Base-by-base conservation (phyloP, 2,329 filamentous ascomycete species). In the Ophiostoma himal-ulmi region DNA sequence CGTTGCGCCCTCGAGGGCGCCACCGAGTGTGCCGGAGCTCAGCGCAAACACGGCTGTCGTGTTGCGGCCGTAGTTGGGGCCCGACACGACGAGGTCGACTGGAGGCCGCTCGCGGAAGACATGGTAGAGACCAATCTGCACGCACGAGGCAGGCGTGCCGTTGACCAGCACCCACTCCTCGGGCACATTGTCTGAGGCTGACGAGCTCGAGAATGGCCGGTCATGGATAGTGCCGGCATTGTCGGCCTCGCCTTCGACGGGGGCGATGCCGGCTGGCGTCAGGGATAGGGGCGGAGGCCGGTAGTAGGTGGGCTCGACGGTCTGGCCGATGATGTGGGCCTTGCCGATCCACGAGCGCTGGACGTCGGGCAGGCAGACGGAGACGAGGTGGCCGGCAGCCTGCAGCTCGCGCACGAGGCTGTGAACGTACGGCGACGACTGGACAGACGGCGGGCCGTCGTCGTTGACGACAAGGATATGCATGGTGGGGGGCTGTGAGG, bases 301-400 rank as follows among this genome's bases (percentile, higher is more conserved):
- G 82, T 93, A 97, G 82, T 96, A 97, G 37, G 87, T 85, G 10
- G 93, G 93, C 78, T 90, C 92, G 73, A 96, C 87, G 11, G 91
- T 91, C 78, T 94, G 90, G 70, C 94, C 94, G 76, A 98, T 93
- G 77, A 98, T 91, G 80, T 98, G 95, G 2, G 95, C 95, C 83
- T 99, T 99, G 76, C 94, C 94, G 76, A 99, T 98, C 95, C 95
- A 99, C 70, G 93, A 97, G 73, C 94, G 89, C 81, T 99, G 95
- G 7, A 89, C 90, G 79, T 97, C 88, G 1, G 95, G 95, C 17
- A 99, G 87, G 73, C 95, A 91, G 68, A 99, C 94, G 8, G 93
- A 96, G 72, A 98, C 92, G n/a, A 83, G 85, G 80, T 97, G 94
- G 8, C 93, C 93, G 41, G 90, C 88, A 70, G 83, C 80, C 78